Evolutionary conservation across 139 green algal genomes (phyloP).

Genomic region (Coelastrella sp.): DNA sequence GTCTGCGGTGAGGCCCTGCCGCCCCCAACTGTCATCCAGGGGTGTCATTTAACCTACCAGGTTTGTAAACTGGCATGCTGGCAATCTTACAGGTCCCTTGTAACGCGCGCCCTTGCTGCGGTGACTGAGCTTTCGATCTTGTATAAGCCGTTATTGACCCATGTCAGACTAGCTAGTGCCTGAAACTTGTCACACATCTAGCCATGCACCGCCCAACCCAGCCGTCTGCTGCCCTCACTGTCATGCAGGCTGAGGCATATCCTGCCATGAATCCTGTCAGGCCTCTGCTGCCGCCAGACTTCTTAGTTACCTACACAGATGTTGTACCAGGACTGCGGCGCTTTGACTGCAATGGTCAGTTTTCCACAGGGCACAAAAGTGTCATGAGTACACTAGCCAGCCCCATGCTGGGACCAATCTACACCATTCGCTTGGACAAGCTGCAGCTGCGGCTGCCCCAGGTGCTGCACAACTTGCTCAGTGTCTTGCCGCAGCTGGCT

Average conservation of each 20-base stretch:
- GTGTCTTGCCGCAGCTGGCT: constrained; percentile 37
- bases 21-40: constrained; percentile 62
- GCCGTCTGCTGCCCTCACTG: not conserved
- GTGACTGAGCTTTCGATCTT: too few species aligned
- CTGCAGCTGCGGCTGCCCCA: constrained; percentile 63
- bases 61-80: constrained; percentile 12
- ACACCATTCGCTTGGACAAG: constrained; percentile 53
- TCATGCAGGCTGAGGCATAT: constrained; percentile 65
- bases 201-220: not conserved
- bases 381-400: constrained; percentile 67
- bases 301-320: constrained; percentile 68
- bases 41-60: constrained; percentile 68
- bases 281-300: constrained; percentile 72
- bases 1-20: constrained; percentile 65
- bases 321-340: constrained; percentile 55
- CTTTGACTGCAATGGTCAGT: constrained; percentile 54
- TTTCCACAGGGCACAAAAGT: constrained; percentile 47
- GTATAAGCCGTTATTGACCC: too few species aligned
- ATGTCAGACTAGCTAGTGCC: too few species aligned
- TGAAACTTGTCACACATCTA: not conserved
- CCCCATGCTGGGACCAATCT: constrained; percentile 64
- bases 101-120: too few species aligned
- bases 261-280: constrained; percentile 62
- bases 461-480: constrained; percentile 62
- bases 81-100: too few species aligned